Evolutionary conservation across 306 rosid genomes (phyloP).

Genomic region (Morella rubra): DNA sequence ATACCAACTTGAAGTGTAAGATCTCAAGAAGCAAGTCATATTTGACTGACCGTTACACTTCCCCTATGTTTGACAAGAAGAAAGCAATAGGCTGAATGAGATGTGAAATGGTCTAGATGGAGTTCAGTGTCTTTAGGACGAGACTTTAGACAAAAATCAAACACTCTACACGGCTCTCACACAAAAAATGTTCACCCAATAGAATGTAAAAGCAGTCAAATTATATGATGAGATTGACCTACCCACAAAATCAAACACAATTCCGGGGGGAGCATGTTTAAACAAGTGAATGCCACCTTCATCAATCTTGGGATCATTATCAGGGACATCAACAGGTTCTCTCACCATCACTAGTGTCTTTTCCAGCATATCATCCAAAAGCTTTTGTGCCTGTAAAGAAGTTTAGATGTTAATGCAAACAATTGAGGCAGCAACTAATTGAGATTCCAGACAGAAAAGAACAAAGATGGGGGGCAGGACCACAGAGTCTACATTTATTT

Average conservation of each 20-base stretch:
- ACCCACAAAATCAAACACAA: slow-evolving; percentile 69
- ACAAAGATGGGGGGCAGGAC: not conserved
- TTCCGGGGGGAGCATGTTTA: slow-evolving; percentile 70
- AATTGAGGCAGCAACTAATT: not conserved
- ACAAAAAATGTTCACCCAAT: not conserved
- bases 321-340: slow-evolving; percentile 31
- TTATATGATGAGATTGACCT: slow-evolving; percentile 30
- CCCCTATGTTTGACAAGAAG: slow-evolving; percentile 14
- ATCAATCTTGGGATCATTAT: slow-evolving; percentile 40
- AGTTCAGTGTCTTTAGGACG: slow-evolving; percentile 8
- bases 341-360: slow-evolving; percentile 62
- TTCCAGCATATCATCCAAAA: slow-evolving; percentile 69
- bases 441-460: not conserved
- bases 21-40: slow-evolving; percentile 18
- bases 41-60: not conserved
- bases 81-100: slow-evolving; percentile 27
- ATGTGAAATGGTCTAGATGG: slow-evolving; percentile 21
- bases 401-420: slow-evolving; percentile 8
- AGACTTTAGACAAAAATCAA: slow-evolving; percentile 15
- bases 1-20: slow-evolving; percentile 2
- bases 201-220: slow-evolving; percentile 5
- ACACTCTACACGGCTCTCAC: slow-evolving; percentile 19
- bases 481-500: not conserved
- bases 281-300: slow-evolving; percentile 75
- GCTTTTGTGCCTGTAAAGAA: slow-evolving; percentile 69